Conservation (phyloP, 345 rosid genomes). For the Citrus unshiu region DNA sequence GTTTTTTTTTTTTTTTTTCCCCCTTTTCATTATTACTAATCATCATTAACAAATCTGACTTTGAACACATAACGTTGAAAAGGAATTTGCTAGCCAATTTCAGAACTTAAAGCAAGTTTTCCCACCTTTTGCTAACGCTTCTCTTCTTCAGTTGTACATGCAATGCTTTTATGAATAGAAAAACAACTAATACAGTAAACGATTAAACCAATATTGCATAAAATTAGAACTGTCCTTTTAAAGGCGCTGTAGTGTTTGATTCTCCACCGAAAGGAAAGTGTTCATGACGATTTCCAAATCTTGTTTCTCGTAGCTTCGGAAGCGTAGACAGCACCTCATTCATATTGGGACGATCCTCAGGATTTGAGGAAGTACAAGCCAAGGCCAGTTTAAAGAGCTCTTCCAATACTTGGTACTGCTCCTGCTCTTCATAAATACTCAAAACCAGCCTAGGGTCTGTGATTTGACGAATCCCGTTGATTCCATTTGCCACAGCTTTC, state of each 20-base stretch:
- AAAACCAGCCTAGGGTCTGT: slow-evolving; percentile 40
- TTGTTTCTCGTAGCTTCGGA: slow-evolving; percentile 30
- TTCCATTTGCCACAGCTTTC: slow-evolving; percentile 39
- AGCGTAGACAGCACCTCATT: slow-evolving; percentile 51
- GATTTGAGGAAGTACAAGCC: slow-evolving; percentile 55
- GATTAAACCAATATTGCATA: too few species aligned
- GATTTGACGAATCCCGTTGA: slow-evolving; percentile 35
- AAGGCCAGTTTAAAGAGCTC: slow-evolving; percentile 50
- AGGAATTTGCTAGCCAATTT: too few species aligned
- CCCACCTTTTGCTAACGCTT: too few species aligned
- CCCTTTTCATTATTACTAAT: too few species aligned
- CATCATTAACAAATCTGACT: neutral
- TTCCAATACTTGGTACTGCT: slow-evolving; percentile 23
- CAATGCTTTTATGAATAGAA: too few species aligned
- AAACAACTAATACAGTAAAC: too few species aligned
- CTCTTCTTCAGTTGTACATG: too few species aligned
- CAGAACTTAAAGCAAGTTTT: too few species aligned
- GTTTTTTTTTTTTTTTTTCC: neutral
- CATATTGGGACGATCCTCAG: slow-evolving; percentile 61
- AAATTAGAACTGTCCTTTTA: too few species aligned
- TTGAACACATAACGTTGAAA: too few species aligned
- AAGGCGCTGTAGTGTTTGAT: too few species aligned
- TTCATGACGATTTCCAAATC: neutral
- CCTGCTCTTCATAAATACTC: slow-evolving; percentile 11
- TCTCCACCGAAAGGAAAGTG: neutral